phyloP scores from a whole-genome alignment of 2,329 filamentous ascomycete species.

The Aspergillus amoenus region DNA sequence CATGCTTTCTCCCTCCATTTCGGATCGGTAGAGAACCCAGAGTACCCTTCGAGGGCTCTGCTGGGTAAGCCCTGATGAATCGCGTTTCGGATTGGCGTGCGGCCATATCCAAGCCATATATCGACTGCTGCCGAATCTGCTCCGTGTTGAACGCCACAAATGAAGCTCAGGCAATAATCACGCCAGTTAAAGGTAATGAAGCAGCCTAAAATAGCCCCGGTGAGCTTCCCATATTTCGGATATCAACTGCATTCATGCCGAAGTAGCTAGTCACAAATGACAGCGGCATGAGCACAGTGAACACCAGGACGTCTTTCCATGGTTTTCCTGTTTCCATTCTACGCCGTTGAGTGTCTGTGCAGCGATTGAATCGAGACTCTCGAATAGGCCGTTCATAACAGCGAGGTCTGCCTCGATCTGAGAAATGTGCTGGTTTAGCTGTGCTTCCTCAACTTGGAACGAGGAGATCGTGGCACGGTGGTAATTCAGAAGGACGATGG shows the following conservation, averaged over 20 bases:
- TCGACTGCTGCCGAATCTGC: too few species aligned
- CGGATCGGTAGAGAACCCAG: too few species aligned
- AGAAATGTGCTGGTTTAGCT: background rate
- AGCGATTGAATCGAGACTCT: background rate
- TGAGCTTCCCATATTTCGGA: conserved; percentile 19
- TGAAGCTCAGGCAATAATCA: too few species aligned
- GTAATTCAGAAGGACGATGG: background rate
- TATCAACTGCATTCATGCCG: conserved; percentile 32
- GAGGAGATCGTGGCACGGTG: background rate
- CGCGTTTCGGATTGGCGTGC: too few species aligned
- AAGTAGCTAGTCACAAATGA: conserved; percentile 33
- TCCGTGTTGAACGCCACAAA: too few species aligned
- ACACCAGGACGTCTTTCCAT: conserved; percentile 29
- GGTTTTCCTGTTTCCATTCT: conserved; percentile 17
- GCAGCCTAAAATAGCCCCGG: conserved; percentile 27
- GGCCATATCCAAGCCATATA: too few species aligned
- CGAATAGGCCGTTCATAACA: background rate
- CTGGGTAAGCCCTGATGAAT: too few species aligned
- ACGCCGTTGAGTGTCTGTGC: background rate
- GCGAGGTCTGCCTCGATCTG: background rate
- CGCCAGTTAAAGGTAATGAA: conserved; percentile 13
- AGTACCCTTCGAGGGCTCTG: too few species aligned
- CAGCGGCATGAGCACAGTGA: conserved; percentile 34
- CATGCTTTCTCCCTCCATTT: too few species aligned
- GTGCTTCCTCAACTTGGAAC: background rate